phyloP scores from a whole-genome alignment of 2,329 filamentous ascomycete species.

The Chaetomium globosum region DNA sequence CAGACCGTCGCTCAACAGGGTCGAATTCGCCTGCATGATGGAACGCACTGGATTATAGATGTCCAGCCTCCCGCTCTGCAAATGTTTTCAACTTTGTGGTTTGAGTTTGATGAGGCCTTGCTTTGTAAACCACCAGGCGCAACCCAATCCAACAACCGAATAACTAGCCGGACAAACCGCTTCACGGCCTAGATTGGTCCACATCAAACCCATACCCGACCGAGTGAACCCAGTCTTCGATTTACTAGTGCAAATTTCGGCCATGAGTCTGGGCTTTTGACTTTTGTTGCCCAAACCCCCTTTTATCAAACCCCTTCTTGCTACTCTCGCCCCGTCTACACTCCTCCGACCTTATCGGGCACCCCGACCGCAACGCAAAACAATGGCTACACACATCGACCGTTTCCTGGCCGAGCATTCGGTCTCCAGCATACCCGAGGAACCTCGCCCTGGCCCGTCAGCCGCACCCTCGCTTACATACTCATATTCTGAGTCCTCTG shows the following conservation, averaged over 20 bases:
- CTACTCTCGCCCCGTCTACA: constrained; percentile 6
- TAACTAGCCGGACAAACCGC: constrained; percentile 3
- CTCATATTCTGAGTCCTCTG: constrained; percentile 64
- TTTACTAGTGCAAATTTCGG: constrained; percentile 28
- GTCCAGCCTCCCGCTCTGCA: constrained; percentile 27
- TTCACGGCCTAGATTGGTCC: constrained; percentile 22
- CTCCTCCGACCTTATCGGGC: background rate
- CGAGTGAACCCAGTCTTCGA: constrained; percentile 16
- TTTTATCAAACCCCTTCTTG: constrained; percentile 10
- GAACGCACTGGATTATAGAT: constrained; percentile 31
- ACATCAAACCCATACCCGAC: constrained; percentile 18
- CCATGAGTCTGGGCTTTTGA: constrained; percentile 30
- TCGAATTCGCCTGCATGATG: constrained; percentile 24
- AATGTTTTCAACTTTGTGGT: background rate
- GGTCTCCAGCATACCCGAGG: constrained; percentile 49
- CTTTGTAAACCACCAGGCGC: constrained; percentile 4
- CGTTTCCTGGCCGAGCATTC: constrained; percentile 48
- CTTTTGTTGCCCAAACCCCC: constrained; percentile 11
- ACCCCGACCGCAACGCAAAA: constrained; percentile 10
- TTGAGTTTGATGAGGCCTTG: background rate
- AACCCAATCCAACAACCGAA: constrained; percentile 11
- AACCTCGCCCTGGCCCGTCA: constrained; percentile 50
- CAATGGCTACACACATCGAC: constrained; percentile 45
- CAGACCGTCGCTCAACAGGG: constrained; percentile 10
- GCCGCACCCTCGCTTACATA: constrained; percentile 64